These are phyloP conservation scores for Hyphopichia homilentoma DNA, from an alignment of 805 yeast genomes.

Conservation along the genomic window DNA sequence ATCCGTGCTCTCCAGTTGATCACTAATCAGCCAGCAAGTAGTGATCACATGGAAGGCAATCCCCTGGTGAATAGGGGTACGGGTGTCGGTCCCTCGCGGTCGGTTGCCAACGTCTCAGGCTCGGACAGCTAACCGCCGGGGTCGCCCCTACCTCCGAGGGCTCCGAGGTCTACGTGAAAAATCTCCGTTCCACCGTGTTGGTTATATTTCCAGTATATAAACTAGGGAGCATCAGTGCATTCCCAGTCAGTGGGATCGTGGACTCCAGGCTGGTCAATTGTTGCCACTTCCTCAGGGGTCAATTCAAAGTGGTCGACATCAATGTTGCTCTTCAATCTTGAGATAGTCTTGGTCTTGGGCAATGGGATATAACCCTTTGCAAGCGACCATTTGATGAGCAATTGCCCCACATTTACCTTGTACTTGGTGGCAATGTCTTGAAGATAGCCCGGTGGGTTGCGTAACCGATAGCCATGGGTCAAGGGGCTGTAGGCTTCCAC, in stretches of 20 bases:
- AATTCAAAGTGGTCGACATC: conserved; percentile 23
- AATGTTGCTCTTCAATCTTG: conserved; percentile 21
- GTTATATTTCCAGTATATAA: background rate
- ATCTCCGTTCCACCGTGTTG: too few species aligned
- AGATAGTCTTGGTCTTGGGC: conserved; percentile 26
- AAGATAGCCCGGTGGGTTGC: conserved; percentile 15
- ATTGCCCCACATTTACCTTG: conserved; percentile 40
- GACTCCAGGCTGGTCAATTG: conserved; percentile 32
- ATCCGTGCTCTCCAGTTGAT: too few species aligned
- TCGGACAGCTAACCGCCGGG: too few species aligned
- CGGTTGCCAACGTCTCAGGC: too few species aligned
- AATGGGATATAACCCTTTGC: conserved; percentile 42
- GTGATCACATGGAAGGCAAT: too few species aligned
- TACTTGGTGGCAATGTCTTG: conserved; percentile 29
- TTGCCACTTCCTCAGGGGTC: conserved; percentile 19
- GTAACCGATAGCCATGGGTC: conserved; percentile 33
- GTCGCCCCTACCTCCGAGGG: too few species aligned
- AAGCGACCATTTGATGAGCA: conserved; percentile 47
- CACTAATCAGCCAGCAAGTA: too few species aligned
- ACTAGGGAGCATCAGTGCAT: conserved; percentile 55
- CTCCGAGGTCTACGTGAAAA: too few species aligned
- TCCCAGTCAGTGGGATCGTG: conserved; percentile 80
- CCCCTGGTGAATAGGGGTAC: too few species aligned
- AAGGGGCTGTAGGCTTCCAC: conserved; percentile 39
- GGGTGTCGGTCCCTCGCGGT: too few species aligned